Evolutionary conservation across 805 yeast species (phyloP), one percentile per base, ranked within the genome.

Genomic region (Metschnikowia lochheadii): DNA sequence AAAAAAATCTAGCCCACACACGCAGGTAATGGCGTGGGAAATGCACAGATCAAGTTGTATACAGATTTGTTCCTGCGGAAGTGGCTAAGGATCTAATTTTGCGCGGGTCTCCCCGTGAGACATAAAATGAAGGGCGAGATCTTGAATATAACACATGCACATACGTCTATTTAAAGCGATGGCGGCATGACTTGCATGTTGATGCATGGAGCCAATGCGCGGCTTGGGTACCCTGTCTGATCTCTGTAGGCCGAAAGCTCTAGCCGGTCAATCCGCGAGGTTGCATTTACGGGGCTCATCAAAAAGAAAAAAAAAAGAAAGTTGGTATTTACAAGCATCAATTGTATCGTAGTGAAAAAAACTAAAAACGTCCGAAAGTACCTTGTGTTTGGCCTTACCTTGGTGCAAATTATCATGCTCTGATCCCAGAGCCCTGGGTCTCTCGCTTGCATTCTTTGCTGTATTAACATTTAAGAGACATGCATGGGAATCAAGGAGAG

Each of bases 41-140:
- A 41, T 33, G 45, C 45, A 41, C 37, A n/a, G 32, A 15, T 14
- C 23, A 20, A 18, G 29, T 32, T 41, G 37, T 41, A 40, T 40
- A 20, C 45, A 41, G 45, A 18, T 32, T 5, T 8, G 17, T 32
- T 8, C 37, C 36, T 32, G 45, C 45, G 26, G 36, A 32, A 31
- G 21, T 41, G 45, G 29, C 45, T 41, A 32, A 41, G 45, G 45
- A 41, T 41, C 45, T 41, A 33, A 7, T 17, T 41, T 29, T 20
- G 45, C 45, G 45, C 45, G 45, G 11, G 20, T n/a, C 20, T 11
- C 29, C 38, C 29, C 31, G 21, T 39, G 42, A 39, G 18, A 15
- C 31, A 23, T 38, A 13, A 18, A 20, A 20, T 21, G 17, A 41
- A 33, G 31, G 38, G 38, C 37, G 34, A 26, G 40, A 26, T 39